A percentile compares a stretch with the other conserved stretches of the same genome.
Evolutionary conservation across 2,329 filamentous ascomycete species (phyloP).

Genomic region (Epichloe gansuensis): DNA sequence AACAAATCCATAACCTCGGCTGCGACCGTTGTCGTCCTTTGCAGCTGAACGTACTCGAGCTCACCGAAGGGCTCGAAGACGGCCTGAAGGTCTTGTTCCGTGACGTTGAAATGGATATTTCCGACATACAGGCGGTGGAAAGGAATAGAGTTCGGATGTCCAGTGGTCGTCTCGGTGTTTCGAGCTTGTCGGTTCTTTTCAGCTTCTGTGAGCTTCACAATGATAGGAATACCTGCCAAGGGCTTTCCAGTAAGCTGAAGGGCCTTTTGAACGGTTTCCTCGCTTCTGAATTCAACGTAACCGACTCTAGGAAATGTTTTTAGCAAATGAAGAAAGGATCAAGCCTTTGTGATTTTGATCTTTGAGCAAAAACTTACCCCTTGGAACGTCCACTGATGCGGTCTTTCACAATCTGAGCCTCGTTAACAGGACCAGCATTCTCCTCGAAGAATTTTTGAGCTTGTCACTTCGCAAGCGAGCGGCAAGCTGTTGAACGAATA

Average conservation of each 20-base stretch:
- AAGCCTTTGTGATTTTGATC: background rate
- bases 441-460: conserved; percentile 93
- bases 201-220: conserved; percentile 95
- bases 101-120: conserved; percentile 99
- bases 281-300: conserved; percentile 96
- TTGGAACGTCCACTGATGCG: conserved; percentile 94
- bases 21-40: conserved; percentile 84
- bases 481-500: conserved; percentile 97
- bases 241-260: conserved; percentile 98
- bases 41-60: conserved; percentile 92
- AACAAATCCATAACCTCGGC: conserved; percentile 94
- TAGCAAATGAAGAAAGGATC: too few species aligned
- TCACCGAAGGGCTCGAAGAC: conserved; percentile 97
- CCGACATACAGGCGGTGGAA: conserved; percentile 98
- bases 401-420: conserved; percentile 98
- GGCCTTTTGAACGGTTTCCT: conserved; percentile 85
- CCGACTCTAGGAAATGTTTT: conserved; percentile 57
- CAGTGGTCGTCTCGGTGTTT: conserved; percentile 56
- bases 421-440: conserved; percentile 85
- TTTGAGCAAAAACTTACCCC: conserved; percentile 50
- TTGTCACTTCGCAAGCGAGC: conserved; percentile 86
- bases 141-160: conserved; percentile 70
- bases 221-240: conserved; percentile 95
- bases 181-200: conserved; percentile 98
- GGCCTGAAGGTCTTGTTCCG: conserved; percentile 86